Evolutionary conservation across 2,329 filamentous ascomycete genomes (phyloP).

Genomic region (Talaromyces islandicus): DNA sequence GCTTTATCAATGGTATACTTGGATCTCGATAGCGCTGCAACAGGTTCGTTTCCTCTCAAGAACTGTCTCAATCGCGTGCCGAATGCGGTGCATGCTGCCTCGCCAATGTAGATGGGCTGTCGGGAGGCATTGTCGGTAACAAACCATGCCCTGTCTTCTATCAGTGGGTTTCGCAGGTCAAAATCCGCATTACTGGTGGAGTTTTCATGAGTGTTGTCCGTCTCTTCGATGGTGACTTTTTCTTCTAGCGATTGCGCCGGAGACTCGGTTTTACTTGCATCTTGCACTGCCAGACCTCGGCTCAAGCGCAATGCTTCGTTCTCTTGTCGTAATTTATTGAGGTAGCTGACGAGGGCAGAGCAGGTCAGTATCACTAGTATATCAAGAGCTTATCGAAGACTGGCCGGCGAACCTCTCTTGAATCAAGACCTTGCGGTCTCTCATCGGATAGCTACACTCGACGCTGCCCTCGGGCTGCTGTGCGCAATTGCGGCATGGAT

Average conservation of each 20-base stretch:
- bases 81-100: constrained; percentile 13
- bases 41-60: constrained; percentile 9
- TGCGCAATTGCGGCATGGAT: constrained; percentile 11
- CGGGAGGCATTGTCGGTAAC: constrained; percentile 11
- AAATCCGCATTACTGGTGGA: constrained; percentile 5
- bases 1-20: constrained; percentile 11
- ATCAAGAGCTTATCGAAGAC: not conserved
- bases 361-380: not conserved
- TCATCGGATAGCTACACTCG: constrained; percentile 11
- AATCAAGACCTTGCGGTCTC: constrained; percentile 11
- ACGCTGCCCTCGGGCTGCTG: constrained; percentile 7
- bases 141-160: constrained; percentile 13
- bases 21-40: constrained; percentile 10
- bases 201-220: not conserved
- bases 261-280: not conserved
- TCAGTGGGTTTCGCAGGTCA: constrained; percentile 11
- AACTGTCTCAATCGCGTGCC: constrained; percentile 13
- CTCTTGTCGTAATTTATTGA: constrained; percentile 10
- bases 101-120: constrained; percentile 13
- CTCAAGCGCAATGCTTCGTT: constrained; percentile 4
- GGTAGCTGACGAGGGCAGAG: constrained; percentile 3
- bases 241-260: not conserved
- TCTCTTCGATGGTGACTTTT: not conserved
- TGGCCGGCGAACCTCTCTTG: constrained; percentile 4
- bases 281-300: not conserved